Evolutionary conservation across 345 rosid species (phyloP).

Genomic region (Geranium rotundifolium): DNA sequence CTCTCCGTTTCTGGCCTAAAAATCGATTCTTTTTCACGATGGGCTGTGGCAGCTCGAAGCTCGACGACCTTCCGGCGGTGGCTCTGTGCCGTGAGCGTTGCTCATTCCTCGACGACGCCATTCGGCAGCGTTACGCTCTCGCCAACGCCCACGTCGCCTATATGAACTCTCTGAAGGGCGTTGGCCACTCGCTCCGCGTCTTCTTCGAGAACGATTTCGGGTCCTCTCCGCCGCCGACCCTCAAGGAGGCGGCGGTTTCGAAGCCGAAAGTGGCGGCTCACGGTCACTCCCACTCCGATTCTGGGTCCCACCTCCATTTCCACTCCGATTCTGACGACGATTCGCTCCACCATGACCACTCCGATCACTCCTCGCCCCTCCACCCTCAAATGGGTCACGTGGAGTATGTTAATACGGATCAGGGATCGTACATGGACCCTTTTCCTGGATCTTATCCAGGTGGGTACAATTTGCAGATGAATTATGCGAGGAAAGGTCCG

Average conservation of each 20-base stretch:
- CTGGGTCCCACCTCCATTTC: slow-evolving; percentile 61
- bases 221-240: slow-evolving; percentile 24
- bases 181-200: slow-evolving; percentile 43
- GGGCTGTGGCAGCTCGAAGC: slow-evolving; percentile 87
- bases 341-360: slow-evolving; percentile 7
- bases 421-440: background rate
- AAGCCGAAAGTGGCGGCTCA: slow-evolving; percentile 4
- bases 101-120: slow-evolving; percentile 51
- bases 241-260: slow-evolving; percentile 7
- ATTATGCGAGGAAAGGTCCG: slow-evolving; percentile 42
- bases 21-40: slow-evolving; percentile 10
- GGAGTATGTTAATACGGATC: slow-evolving; percentile 10
- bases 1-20: background rate
- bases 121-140: slow-evolving; percentile 58
- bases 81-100: slow-evolving; percentile 82
- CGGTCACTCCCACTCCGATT: slow-evolving; percentile 30
- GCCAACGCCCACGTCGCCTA: slow-evolving; percentile 70
- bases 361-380: slow-evolving; percentile 45
- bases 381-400: slow-evolving; percentile 20
- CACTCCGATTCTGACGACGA: slow-evolving; percentile 45
- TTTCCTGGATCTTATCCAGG: slow-evolving; percentile 9
- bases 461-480: slow-evolving; percentile 47
- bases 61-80: slow-evolving; percentile 92
- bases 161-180: slow-evolving; percentile 30
- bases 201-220: slow-evolving; percentile 33